Conservation (phyloP, 2,329 filamentous ascomycete species). For the Pseudogymnoascus sp. region DNA sequence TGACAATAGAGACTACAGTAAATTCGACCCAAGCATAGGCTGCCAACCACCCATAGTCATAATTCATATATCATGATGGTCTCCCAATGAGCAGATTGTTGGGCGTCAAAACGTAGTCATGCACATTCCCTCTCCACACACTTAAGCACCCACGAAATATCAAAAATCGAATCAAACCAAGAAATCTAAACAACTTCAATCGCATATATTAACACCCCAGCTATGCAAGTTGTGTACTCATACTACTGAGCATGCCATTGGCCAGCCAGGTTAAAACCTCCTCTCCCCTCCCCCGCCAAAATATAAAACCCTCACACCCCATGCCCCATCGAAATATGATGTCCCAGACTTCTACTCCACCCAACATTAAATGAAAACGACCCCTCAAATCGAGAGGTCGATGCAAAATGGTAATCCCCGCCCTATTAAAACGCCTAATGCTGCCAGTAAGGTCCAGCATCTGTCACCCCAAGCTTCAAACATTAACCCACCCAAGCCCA, state of each 20-base stretch:
- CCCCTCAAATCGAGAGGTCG: not conserved
- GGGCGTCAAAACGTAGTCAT: not conserved
- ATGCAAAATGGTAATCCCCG: not conserved
- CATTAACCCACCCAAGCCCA: slow-evolving; percentile 15
- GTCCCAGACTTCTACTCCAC: not conserved
- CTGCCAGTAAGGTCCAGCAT: not conserved
- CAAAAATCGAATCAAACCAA: not conserved
- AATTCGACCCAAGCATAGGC: not conserved
- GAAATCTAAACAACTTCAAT: not conserved
- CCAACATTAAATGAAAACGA: not conserved
- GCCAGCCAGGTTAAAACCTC: not conserved
- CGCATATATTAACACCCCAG: not conserved
- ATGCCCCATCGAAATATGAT: not conserved
- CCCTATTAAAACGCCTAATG: not conserved
- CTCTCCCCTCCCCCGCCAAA: not conserved
- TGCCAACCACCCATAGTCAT: not conserved
- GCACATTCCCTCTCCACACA: not conserved
- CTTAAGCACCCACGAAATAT: not conserved
- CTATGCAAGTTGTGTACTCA: not conserved
- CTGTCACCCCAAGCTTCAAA: not conserved
- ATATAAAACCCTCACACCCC: not conserved
- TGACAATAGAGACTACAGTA: not conserved
- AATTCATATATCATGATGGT: not conserved
- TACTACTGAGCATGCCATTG: not conserved
- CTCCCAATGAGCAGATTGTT: too few species aligned